Evolutionary conservation across 2,329 filamentous ascomycete genomes (phyloP).

Genomic region (Cladosporium sp.): DNA sequence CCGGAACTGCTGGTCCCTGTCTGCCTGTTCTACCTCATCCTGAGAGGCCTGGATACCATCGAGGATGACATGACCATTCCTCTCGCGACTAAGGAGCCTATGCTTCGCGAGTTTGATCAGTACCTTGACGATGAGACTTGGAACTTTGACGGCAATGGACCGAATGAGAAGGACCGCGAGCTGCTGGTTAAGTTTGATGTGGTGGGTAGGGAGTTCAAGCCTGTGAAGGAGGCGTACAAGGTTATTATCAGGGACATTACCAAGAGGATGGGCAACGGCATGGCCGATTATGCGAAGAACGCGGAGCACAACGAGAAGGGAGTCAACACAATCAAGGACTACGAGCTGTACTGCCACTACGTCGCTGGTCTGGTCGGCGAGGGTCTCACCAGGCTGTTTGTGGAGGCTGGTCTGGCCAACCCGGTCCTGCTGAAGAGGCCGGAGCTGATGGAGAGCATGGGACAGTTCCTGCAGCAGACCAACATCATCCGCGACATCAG

Average conservation of each 20-base stretch:
- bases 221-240: constrained; percentile 78
- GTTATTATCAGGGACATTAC: constrained; percentile 91
- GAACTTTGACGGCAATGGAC: constrained; percentile 81
- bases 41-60: constrained; percentile 94
- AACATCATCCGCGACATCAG: constrained; percentile 97
- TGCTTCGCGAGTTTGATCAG: constrained; percentile 77
- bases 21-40: constrained; percentile 84
- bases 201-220: constrained; percentile 80
- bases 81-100: constrained; percentile 74
- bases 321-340: constrained; percentile 79
- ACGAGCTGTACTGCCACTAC: constrained; percentile 96
- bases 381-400: constrained; percentile 84
- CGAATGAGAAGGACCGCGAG: constrained; percentile 90
- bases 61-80: constrained; percentile 97
- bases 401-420: constrained; percentile 82
- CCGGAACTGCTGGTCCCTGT: constrained; percentile 89
- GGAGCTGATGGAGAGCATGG: constrained; percentile 90
- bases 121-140: constrained; percentile 80
- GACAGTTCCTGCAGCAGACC: constrained; percentile 93
- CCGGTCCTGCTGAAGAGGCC: constrained; percentile 74
- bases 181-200: constrained; percentile 89
- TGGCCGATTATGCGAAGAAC: constrained; percentile 92
- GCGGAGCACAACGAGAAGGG: constrained; percentile 69
- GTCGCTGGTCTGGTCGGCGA: constrained; percentile 97
- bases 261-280: constrained; percentile 92